These are phyloP conservation scores for Pyricularia sp. DNA, from an alignment of 2,329 filamentous ascomycete species.

Conservation along the genomic window DNA sequence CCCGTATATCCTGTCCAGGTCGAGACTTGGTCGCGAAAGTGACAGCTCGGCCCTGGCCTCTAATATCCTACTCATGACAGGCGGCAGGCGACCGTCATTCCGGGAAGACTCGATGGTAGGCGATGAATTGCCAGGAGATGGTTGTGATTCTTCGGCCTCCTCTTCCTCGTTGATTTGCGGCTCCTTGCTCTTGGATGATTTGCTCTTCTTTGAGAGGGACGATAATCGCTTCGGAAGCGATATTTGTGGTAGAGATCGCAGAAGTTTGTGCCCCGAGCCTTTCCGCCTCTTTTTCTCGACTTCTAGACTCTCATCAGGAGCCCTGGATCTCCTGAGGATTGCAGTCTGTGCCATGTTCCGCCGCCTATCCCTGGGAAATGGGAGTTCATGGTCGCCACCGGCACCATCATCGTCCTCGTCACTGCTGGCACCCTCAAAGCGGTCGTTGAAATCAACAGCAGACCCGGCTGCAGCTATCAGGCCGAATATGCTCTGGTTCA, in stretches of 20 bases:
- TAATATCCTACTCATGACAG: constrained; percentile 66
- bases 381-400: constrained; percentile 7
- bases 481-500: constrained; percentile 91
- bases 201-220: constrained; percentile 18
- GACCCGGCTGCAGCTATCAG: constrained; percentile 83
- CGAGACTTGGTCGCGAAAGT: constrained; percentile 42
- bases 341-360: constrained; percentile 24
- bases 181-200: constrained; percentile 26
- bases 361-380: constrained; percentile 5
- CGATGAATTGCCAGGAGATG: constrained; percentile 4
- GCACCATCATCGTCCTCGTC: constrained; percentile 53
- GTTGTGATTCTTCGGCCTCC: constrained; percentile 16
- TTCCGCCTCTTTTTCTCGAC: constrained; percentile 1
- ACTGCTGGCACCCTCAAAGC: constrained; percentile 67
- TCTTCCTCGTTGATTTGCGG: constrained; percentile 19
- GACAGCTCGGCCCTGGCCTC: constrained; percentile 56
- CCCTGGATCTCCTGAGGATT: constrained; percentile 17
- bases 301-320: constrained; percentile 2
- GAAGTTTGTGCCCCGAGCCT: constrained; percentile 28
- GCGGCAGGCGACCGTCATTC: constrained; percentile 40
- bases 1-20: constrained; percentile 34
- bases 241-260: constrained; percentile 48
- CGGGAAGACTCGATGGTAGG: constrained; percentile 14
- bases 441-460: constrained; percentile 65
- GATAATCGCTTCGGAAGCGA: constrained; percentile 29